Evolutionary conservation across 2,329 filamentous ascomycete species (phyloP), one percentile per base, ranked within the genome.

Genomic region (Xylariaceae sp.): DNA sequence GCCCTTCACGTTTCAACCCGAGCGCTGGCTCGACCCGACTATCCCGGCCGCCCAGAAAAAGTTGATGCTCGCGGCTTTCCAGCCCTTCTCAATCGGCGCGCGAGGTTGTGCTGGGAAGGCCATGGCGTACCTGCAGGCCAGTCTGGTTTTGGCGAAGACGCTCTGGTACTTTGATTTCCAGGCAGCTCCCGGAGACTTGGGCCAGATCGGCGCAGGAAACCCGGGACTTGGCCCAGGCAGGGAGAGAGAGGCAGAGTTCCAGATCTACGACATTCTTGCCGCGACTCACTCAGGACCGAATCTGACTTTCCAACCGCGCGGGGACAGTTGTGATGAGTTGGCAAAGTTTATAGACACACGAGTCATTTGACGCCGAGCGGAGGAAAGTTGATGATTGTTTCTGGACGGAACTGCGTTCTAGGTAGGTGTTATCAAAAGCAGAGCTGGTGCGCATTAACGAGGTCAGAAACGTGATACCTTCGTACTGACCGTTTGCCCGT

Each of bases 131-230:
- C 47, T 62, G 39, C 58, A 62, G 42, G 36, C 46, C 1, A 56
- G 55, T n/a, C 53, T 60, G 4, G 54, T 55, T 2, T 32, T 60
- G 6, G 57, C 59, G 2, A 58, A 55, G 36, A 22, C 49, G 3
- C 39, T 61, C 19, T 61, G 59, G 59, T 56, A 55, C 34, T 61
- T 61, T 39, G 49, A 61, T 47, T 61, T 61, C 21, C 51, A 55
- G 32, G 18, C 18, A 2, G 57, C 57, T 2, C 41, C 55, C 1
- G 59, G 59, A 16, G 49, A 55, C n/a, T n/a, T 26, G 3, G 59
- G 57, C 13, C 22, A 51, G 45, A 21, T 58, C 7, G 59, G 59
- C 13, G 53, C 44, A 2, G 59, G 59, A 2, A 54, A 47, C 8
- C 29, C 46, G 1, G 59, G 57, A 3, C 51, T 54, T 3, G 36